phyloP scores from a whole-genome alignment of 768 basidiomycete species.

The Hericium alpestre region DNA sequence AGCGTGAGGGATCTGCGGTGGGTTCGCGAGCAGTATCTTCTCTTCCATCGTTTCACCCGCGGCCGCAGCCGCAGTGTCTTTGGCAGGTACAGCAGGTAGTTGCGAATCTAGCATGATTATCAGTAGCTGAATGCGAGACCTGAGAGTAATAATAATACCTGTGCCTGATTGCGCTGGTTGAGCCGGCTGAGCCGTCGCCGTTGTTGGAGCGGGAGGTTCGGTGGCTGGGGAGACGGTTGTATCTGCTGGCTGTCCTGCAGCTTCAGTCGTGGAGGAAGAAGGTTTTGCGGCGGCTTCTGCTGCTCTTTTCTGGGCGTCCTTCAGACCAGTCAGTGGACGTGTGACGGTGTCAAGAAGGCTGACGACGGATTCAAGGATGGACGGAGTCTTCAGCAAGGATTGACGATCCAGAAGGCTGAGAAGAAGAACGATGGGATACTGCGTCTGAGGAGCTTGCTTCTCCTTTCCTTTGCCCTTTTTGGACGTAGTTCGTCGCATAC shows the following conservation, averaged over 20 bases:
- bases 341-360: constrained; percentile 82
- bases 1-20: constrained; percentile 76
- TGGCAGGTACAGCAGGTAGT: neutral
- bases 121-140: neutral
- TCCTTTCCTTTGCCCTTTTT: constrained; percentile 97
- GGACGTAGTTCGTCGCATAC: constrained; percentile 52
- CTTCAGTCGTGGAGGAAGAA: constrained; percentile 9
- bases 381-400: constrained; percentile 73
- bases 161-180: neutral
- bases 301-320: constrained; percentile 33
- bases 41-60: constrained; percentile 20
- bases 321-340: constrained; percentile 62
- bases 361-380: constrained; percentile 90
- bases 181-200: neutral
- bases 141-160: neutral
- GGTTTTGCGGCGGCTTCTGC: constrained; percentile 4
- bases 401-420: constrained; percentile 83
- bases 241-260: neutral
- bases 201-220: neutral
- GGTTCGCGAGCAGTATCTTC: constrained; percentile 48
- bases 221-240: too few species aligned
- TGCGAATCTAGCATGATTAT: neutral
- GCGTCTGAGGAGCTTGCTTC: constrained; percentile 66
- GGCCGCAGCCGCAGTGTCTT: constrained; percentile 10
- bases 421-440: constrained; percentile 86